Evolutionary conservation across 306 rosid species (phyloP).

Genomic region (Hippophae gyantsensis): DNA sequence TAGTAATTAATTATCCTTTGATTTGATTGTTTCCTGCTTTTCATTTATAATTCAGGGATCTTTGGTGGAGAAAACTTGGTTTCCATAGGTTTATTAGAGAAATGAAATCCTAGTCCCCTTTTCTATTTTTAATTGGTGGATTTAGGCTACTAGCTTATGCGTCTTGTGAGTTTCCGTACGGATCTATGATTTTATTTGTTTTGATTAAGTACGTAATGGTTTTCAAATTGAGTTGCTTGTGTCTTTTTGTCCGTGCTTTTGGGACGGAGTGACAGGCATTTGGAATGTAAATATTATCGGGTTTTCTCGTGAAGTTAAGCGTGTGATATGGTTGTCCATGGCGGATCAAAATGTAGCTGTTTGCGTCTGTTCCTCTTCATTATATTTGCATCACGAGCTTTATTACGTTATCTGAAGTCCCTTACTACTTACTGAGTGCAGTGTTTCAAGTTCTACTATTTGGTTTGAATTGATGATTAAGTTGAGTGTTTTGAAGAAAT

Average conservation of each 20-base stretch:
- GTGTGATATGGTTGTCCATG: constrained; percentile 3
- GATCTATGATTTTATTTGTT: constrained; percentile 21
- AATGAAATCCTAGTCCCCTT: constrained; percentile 6
- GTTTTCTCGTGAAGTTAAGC: constrained; percentile 3
- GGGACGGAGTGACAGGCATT: not conserved
- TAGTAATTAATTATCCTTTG: not conserved
- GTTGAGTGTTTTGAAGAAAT: constrained; percentile 2
- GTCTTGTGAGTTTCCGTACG: not conserved
- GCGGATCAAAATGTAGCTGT: not conserved
- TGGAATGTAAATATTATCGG: not conserved
- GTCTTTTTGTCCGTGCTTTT: not conserved
- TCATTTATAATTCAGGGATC: not conserved
- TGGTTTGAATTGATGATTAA: constrained; percentile 11
- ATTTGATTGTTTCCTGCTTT: not conserved
- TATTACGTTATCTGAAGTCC: not conserved
- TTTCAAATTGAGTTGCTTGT: not conserved
- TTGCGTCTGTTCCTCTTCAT: not conserved
- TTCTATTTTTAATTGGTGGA: not conserved
- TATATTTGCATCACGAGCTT: not conserved
- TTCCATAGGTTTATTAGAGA: constrained; percentile 1
- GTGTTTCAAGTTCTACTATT: not conserved
- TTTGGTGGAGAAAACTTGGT: not conserved
- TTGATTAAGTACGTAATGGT: not conserved
- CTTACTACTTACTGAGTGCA: too few species aligned
- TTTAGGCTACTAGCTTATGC: not conserved